Conservation (phyloP, 225 moss, liverwort and hornwort species). For the Polytrichum commune region DNA sequence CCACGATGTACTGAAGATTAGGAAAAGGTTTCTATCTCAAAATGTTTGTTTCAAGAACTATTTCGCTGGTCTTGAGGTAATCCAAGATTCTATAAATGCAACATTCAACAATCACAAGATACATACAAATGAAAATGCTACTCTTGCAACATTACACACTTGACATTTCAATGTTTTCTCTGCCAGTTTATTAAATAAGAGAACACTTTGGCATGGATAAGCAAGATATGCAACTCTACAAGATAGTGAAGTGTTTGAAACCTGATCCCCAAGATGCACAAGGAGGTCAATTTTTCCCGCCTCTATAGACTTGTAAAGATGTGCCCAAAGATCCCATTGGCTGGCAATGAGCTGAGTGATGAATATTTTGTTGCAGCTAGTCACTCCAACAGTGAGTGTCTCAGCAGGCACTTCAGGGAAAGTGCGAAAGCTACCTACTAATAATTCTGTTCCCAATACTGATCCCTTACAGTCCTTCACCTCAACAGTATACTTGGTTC, state of each 20-base stretch:
- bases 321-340: slow-evolving; percentile 78
- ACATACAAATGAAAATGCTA: not conserved
- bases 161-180: not conserved
- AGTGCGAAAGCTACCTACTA: slow-evolving; percentile 50
- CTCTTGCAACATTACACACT: not conserved
- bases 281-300: slow-evolving; percentile 65
- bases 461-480: slow-evolving; percentile 44
- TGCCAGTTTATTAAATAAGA: too few relatives aligned
- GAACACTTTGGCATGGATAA: too few relatives aligned
- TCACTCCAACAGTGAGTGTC: slow-evolving; percentile 59
- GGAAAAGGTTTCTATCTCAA: not conserved
- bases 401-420: slow-evolving; percentile 48
- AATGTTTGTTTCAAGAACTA: not conserved
- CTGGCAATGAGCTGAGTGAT: slow-evolving; percentile 73
- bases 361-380: slow-evolving; percentile 98
- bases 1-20: not conserved
- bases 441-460: slow-evolving; percentile 17
- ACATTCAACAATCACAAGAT: too few relatives aligned
- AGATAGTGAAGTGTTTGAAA: slow-evolving; percentile 16
- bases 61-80: not conserved
- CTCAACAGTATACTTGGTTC: slow-evolving; percentile 53
- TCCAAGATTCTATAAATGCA: too few relatives aligned
- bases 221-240: not conserved
- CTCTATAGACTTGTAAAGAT: slow-evolving; percentile 63
- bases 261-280: slow-evolving; percentile 97